A percentile compares a stretch with the other conserved stretches of the same genome.
These are phyloP conservation scores for Apiotrichum gracile DNA, from an alignment of 1,284 basidiomycete genomes.

Conservation along the genomic window DNA sequence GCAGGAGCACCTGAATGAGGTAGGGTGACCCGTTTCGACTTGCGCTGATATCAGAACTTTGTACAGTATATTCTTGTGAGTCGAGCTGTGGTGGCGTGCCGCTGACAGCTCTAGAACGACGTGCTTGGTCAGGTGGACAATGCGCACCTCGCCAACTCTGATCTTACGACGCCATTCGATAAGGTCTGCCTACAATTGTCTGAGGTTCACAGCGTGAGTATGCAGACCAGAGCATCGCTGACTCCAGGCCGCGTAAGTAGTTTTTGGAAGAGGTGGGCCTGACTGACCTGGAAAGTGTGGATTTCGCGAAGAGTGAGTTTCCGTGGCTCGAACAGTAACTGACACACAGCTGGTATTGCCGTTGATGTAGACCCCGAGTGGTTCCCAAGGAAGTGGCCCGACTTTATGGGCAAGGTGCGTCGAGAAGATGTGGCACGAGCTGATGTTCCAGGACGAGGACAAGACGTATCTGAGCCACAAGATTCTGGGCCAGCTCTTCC, in stretches of 20 bases:
- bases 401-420: constrained; percentile 46
- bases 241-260: constrained; percentile 33
- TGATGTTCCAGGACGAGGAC: constrained; percentile 16
- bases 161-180: constrained; percentile 16
- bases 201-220: constrained; percentile 37
- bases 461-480: constrained; percentile 28
- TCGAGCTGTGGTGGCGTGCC: too few relatives aligned
- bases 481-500: constrained; percentile 42
- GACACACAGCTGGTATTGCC: constrained; percentile 34
- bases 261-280: background rate
- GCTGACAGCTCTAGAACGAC: constrained; percentile 33
- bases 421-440: background rate
- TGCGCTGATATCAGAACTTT: constrained; percentile 32
- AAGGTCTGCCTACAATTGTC: constrained; percentile 26
- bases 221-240: constrained; percentile 2
- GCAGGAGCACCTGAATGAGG: constrained; percentile 42
- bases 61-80: constrained; percentile 40
- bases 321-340: background rate
- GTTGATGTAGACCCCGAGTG: constrained; percentile 27
- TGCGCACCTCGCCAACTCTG: constrained; percentile 41
- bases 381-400: constrained; percentile 38
- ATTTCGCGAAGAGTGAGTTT: constrained; percentile 46
- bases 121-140: constrained; percentile 45
- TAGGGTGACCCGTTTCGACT: background rate
- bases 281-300: constrained; percentile 25